Evolutionary conservation across 2,329 filamentous ascomycete species (phyloP).

Genomic region (Aspergillus brunneoviolaceus): DNA sequence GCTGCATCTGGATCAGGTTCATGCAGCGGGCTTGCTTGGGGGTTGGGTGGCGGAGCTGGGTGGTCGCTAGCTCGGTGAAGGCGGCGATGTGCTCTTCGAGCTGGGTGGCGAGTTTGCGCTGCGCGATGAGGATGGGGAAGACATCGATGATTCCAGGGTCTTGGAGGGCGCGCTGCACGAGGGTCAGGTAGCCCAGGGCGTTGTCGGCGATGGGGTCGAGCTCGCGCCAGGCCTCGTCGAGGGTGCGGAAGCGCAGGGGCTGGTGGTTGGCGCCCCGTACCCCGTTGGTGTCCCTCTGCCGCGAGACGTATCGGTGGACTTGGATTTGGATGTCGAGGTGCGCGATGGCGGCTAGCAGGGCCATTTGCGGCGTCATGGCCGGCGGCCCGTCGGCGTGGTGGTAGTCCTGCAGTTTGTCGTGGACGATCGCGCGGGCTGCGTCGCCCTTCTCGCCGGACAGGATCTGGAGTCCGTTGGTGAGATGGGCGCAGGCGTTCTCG

Average conservation of each 20-base stretch:
- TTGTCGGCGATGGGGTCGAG: not conserved
- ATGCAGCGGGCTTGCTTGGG: not conserved
- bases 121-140: not conserved
- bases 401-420: not conserved
- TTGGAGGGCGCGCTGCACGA: not conserved
- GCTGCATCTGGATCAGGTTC: not conserved
- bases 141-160: not conserved
- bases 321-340: conserved; percentile 8
- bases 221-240: not conserved
- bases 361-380: not conserved
- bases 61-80: not conserved
- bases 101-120: not conserved
- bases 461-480: conserved; percentile 8
- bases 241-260: not conserved
- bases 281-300: not conserved
- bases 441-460: not conserved
- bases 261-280: not conserved
- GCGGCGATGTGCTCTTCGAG: not conserved
- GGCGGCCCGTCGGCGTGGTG: not conserved
- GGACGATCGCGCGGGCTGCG: not conserved
- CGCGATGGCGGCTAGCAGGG: conserved; percentile 2
- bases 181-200: not conserved
- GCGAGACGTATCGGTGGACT: not conserved
- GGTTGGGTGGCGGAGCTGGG: not conserved
- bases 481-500: conserved; percentile 10